Conservation (phyloP, 1,284 basidiomycete species). For the Ustilago xerochloae region DNA sequence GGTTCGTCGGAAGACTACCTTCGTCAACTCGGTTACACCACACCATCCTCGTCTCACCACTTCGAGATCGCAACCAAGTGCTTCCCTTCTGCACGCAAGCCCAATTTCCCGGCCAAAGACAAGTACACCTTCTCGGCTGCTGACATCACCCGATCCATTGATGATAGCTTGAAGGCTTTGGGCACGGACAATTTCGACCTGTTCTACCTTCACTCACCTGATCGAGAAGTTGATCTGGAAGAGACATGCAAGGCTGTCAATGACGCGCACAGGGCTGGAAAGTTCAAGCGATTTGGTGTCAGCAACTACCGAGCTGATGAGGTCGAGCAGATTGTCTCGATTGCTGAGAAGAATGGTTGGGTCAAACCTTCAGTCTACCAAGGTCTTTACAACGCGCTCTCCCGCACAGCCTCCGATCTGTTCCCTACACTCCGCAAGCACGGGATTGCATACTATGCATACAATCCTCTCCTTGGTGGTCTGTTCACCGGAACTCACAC, state of each 20-base stretch:
- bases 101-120: conserved; percentile 19
- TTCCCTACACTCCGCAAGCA: conserved; percentile 68
- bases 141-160: conserved; percentile 65
- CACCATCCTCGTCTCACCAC: conserved; percentile 11
- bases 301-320: conserved; percentile 74
- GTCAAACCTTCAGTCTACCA: conserved; percentile 78
- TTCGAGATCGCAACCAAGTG: conserved; percentile 58
- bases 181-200: conserved; percentile 70
- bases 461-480: conserved; percentile 66
- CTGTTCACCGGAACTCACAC: conserved; percentile 46
- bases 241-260: conserved; percentile 72
- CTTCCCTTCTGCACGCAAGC: conserved; percentile 67
- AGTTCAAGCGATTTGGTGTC: conserved; percentile 72
- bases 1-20: conserved; percentile 52
- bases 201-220: conserved; percentile 74
- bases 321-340: conserved; percentile 76
- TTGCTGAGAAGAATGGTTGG: conserved; percentile 74
- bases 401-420: conserved; percentile 38
- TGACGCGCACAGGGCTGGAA: conserved; percentile 73
- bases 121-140: conserved; percentile 66
- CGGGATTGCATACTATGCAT: conserved; percentile 72
- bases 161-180: conserved; percentile 66
- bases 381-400: conserved; percentile 69
- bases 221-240: conserved; percentile 72
- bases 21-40: conserved; percentile 28